These are phyloP conservation scores for Picochlorum sp. DNA, from an alignment of 139 green algal genomes.

Conservation along the genomic window DNA sequence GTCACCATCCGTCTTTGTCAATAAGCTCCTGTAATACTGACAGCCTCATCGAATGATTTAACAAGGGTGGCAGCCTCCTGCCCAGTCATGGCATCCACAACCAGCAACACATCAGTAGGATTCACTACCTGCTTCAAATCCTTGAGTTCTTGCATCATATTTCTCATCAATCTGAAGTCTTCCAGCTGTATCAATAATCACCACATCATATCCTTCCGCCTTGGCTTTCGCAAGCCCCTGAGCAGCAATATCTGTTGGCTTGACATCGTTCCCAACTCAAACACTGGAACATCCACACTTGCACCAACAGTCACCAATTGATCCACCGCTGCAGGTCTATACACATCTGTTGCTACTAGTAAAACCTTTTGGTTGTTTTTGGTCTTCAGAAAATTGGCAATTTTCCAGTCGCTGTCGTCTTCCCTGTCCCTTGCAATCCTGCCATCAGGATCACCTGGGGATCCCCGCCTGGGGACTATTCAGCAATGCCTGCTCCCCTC, in stretches of 20 bases:
- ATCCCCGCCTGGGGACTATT: slow-evolving; percentile 20
- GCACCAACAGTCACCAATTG: slow-evolving; percentile 84
- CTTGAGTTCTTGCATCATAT: slow-evolving; percentile 87
- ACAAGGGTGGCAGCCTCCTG: slow-evolving; percentile 82
- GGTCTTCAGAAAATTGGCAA: slow-evolving; percentile 81
- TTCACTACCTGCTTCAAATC: slow-evolving; percentile 56
- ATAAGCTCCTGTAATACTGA: slow-evolving; percentile 72
- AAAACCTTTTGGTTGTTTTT: slow-evolving; percentile 55
- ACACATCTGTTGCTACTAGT: slow-evolving; percentile 91
- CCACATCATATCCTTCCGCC: slow-evolving; percentile 54
- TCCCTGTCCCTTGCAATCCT: slow-evolving; percentile 91
- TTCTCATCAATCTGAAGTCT: slow-evolving; percentile 82
- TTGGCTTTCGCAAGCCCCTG: slow-evolving; percentile 65
- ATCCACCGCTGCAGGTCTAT: slow-evolving; percentile 84
- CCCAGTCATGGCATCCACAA: slow-evolving; percentile 99
- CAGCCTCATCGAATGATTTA: slow-evolving; percentile 84
- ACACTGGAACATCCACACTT: slow-evolving; percentile 81
- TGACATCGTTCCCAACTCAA: slow-evolving; percentile 65
- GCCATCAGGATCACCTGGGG: slow-evolving; percentile 75
- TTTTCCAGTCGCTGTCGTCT: slow-evolving; percentile 95
- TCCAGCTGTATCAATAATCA: slow-evolving; percentile 96
- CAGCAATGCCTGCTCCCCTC: slow-evolving; percentile 55
- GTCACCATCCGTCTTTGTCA: slow-evolving; percentile 98
- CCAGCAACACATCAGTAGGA: slow-evolving; percentile 89
- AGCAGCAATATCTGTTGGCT: slow-evolving; percentile 38